Base-by-base conservation (phyloP, 2,329 filamentous ascomycete genomes). In the Exophiala sp. region DNA sequence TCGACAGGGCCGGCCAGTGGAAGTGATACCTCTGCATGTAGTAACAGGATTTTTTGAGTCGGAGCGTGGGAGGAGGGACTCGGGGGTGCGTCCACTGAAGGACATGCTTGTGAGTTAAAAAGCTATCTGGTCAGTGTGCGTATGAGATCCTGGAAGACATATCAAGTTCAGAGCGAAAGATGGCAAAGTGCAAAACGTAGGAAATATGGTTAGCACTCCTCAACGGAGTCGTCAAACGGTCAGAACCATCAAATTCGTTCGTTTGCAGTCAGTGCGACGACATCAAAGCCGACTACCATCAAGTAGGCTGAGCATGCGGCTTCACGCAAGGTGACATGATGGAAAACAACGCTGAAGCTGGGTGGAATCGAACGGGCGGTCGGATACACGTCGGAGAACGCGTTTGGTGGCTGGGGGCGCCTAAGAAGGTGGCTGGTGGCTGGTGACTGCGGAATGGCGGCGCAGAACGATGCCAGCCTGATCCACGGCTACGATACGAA, bases 11-110 rank as follows among this genome's bases (percentile, higher is more conserved):
- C 85, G 81, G n/a, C 94, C 94, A 62, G 79, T 83, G 24, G 84
- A 79, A 3, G 91, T 96, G 59, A 97, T 83, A 54, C 94, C 94
- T 73, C 86, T 85, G 72, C 94, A 99, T 68, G 91, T 96, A 10
- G 85, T 87, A 1, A 82, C 78, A 2, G 91, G 86, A 62, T 95
- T 86, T 68, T 88, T 89, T 47, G 90, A 95, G 76, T 96, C 91
- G 65, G 85, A 84, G 54, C 91, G 87, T 53, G 80, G 81, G 54
- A 96, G 76, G 24, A 87, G 75, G 16, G 88, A 86, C 75, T 96
- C 91, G 60, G 92, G 91, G 0, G 90, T 95, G 67, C 85, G 80
- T 50, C 80, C 74, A 59, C 85, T 80, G 70, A 85, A 84, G 55
- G 85, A 81, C 85, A 88, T 88, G 24, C 12, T 21, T 33, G 36